Base-by-base conservation (phyloP, 805 yeast species). In the Saccharomycopsis fermentans region DNA sequence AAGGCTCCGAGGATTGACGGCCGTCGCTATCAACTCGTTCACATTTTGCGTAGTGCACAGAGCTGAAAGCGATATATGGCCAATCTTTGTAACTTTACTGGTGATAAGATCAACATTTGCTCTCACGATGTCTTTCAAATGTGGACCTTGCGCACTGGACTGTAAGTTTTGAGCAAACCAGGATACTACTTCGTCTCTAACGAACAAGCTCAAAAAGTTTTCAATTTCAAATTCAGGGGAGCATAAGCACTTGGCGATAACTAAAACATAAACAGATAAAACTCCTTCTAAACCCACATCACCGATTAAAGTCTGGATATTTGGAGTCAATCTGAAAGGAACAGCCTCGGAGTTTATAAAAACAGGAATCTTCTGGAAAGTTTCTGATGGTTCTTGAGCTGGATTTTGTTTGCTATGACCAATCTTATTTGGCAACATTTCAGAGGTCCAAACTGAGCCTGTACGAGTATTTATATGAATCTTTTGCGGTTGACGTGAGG, bases 321-420 rank as follows among this genome's bases (percentile, higher is more conserved):
- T 94, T 21, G 99, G 99, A 5, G 99, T 92, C 67, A 94, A 77
- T 68, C 99, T 79, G 79, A 94, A 94, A 52, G 99, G 98, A 55
- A 94, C 97, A 63, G 90, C 82, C 69, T 94, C 99, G 16, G 90
- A 82, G 64, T 91, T 90, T 69, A 86, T 86, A 77, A 92, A 91
- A 27, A 92, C 77, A 27, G 99, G 99, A 0, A 59, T 55, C 36
- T 53, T 59, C 27, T 58, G 59, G 16, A 54, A 57, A 19, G 19
- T 39, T 24, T 24, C 43, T 86, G 80, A 1, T 82, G 81, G 60
- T 82, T 77, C 54, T 71, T 77, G 81, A 61, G 78, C 67, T 3
- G 77, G 68, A 40, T 79, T 79, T 65, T 71, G 75, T 9, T 74
- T 72, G 63, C 73, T 73, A 61, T 71, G 74, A 51, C 66, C 68